Conservation (phyloP, 2,329 filamentous ascomycete genomes). For the Talaromyces pinophilus region DNA sequence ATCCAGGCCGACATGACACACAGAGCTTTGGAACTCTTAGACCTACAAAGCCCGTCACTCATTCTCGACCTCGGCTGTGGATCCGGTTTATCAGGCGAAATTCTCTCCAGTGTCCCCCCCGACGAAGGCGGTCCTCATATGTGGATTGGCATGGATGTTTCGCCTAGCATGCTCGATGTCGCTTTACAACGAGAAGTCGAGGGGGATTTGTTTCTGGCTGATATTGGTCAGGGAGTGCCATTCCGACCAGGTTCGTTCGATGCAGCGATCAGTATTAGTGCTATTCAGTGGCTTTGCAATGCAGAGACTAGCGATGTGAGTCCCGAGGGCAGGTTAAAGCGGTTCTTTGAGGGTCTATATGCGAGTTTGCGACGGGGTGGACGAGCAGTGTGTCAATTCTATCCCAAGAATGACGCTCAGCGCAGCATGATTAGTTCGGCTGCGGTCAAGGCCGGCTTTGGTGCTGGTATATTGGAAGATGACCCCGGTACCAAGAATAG, state of each 20-base stretch:
- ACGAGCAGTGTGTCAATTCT: conserved; percentile 93
- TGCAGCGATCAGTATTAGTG: conserved; percentile 89
- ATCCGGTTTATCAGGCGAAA: conserved; percentile 90
- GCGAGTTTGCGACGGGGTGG: conserved; percentile 79
- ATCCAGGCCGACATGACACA: conserved; percentile 95
- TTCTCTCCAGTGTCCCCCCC: conserved; percentile 70
- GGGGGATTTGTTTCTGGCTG: conserved; percentile 88
- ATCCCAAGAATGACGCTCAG: conserved; percentile 92
- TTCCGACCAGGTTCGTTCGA: conserved; percentile 93
- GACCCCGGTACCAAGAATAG: conserved; percentile 94
- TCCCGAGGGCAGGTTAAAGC: conserved; percentile 71
- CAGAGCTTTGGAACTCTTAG: conserved; percentile 86
- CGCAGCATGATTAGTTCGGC: conserved; percentile 88
- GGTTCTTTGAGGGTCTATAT: conserved; percentile 94
- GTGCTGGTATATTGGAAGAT: conserved; percentile 91
- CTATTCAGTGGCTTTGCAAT: conserved; percentile 98
- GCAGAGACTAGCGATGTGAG: conserved; percentile 85
- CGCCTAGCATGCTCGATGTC: conserved; percentile 92
- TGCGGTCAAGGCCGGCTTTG: conserved; percentile 91
- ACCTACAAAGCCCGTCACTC: conserved; percentile 74
- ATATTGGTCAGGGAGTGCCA: conserved; percentile 93
- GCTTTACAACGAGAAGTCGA: conserved; percentile 89
- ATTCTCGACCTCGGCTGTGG: conserved; percentile 98
- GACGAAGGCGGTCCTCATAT: conserved; percentile 81
- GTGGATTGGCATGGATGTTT: conserved; percentile 98